Base-by-base conservation (phyloP, 2,329 filamentous ascomycete species). In the Fonsecaea erecta region DNA sequence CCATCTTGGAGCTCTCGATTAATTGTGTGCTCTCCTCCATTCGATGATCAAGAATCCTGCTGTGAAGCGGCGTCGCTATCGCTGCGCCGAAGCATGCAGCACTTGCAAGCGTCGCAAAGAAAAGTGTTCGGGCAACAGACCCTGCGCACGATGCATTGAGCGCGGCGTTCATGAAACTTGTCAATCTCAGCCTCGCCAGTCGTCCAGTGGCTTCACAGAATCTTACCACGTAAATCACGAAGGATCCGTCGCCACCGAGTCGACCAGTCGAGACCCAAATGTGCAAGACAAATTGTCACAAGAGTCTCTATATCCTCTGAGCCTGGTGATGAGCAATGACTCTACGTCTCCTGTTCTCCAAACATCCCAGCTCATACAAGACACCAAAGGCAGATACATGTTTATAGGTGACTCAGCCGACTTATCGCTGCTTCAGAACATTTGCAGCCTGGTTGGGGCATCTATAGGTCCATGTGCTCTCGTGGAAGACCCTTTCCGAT, bases 361-460 rank as follows among this genome's bases (percentile, higher is more conserved):
- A 9, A 75, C 78, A 68, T 77, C 78, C 7, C 75, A 81, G 5
- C 77, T 84, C 24, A 73, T 84, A 9, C 80, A 79, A 35, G 81
- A 83, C 65, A 79, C 79, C 0, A 79, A 82, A 64, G 81, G 81
- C 2, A 83, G 82, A 60, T 78, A 81, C 48, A 83, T 83, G 70
- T 84, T 83, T 68, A 80, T 84, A 40, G 82, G 82, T 11, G 82
- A 84, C 64, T 84, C 80, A 35, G 81, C 82, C 24, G 82, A 80
- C 53, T 73, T 83, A 48, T 83, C 82, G 0, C 83, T 83, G 61
- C 68, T 83, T 43, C 82, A 83, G 67, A 83, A 79, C 57, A 80
- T 84, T 8, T 78, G 81, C 34, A 78, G 82, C 53, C 76, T 84
- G 3, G 78, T 83, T 1, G 77, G 78, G 1, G 77, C 77, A 16